Evolutionary conservation across 2,329 filamentous ascomycete species (phyloP).

Genomic region (Pseudocercospora fijiensis): DNA sequence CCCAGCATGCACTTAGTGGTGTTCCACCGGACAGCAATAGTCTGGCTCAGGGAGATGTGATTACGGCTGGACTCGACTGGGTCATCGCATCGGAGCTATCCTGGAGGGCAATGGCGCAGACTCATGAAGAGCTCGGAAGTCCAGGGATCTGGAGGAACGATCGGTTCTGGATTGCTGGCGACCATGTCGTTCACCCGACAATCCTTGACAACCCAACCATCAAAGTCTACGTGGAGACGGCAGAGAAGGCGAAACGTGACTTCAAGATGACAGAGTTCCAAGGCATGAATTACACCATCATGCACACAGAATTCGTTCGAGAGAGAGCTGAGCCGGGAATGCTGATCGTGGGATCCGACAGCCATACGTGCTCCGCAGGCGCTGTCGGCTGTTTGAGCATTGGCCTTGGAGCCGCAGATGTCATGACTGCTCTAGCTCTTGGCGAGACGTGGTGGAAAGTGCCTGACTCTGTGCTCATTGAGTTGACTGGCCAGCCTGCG

Average conservation of each 20-base stretch:
- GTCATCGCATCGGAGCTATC: conserved; percentile 18
- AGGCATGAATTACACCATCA: conserved; percentile 17
- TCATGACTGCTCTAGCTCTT: conserved; percentile 12
- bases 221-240: conserved; percentile 7
- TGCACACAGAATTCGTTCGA: conserved; percentile 17
- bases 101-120: conserved; percentile 11
- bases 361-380: conserved; percentile 13
- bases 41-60: conserved; percentile 6
- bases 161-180: conserved; percentile 16
- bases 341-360: conserved; percentile 14
- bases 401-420: conserved; percentile 19
- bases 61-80: conserved; percentile 14
- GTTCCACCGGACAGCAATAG: not conserved
- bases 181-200: conserved; percentile 14
- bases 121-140: not conserved
- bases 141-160: conserved; percentile 15
- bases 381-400: conserved; percentile 18
- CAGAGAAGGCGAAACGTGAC: conserved; percentile 11
- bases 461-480: conserved; percentile 15
- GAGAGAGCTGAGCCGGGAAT: conserved; percentile 17
- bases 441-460: conserved; percentile 22
- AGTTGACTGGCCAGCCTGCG: conserved; percentile 7
- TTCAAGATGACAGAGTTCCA: conserved; percentile 16
- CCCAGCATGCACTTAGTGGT: conserved; percentile 11
- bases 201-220: conserved; percentile 3